These are phyloP conservation scores for Penicillium sp. DNA, from an alignment of 2,329 filamentous ascomycete genomes.

Conservation along the genomic window DNA sequence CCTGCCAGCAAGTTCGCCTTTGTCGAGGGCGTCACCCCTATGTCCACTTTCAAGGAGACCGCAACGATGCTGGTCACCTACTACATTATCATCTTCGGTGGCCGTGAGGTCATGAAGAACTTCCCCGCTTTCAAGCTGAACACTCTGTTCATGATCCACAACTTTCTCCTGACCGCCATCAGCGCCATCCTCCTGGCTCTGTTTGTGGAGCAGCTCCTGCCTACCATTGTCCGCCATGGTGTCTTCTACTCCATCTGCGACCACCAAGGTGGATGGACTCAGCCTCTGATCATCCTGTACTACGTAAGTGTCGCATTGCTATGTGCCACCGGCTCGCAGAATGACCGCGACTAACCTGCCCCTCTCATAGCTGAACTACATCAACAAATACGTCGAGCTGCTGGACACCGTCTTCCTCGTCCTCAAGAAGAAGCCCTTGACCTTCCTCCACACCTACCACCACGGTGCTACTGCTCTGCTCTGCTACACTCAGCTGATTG, in stretches of 20 bases:
- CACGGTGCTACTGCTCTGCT: conserved; percentile 95
- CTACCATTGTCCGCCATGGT: conserved; percentile 77
- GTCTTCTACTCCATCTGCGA: conserved; percentile 86
- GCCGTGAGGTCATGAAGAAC: conserved; percentile 88
- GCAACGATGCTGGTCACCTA: conserved; percentile 81
- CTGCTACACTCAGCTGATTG: conserved; percentile 96
- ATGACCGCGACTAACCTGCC: conserved; percentile 43
- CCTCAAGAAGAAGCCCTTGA: conserved; percentile 99
- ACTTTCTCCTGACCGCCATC: conserved; percentile 88
- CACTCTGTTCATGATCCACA: conserved; percentile 90
- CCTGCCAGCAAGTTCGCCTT: conserved; percentile 86
- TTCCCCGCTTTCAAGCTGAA: conserved; percentile 84
- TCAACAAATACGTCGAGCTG: conserved; percentile 96
- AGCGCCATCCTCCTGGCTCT: conserved; percentile 78
- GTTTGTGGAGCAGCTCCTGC: conserved; percentile 88
- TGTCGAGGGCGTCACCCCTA: conserved; percentile 75
- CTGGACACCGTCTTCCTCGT: conserved; percentile 96
- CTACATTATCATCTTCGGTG: conserved; percentile 92
- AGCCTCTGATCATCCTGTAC: conserved; percentile 90
- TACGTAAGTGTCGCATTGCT: conserved; percentile 68
- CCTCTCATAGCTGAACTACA: conserved; percentile 79
- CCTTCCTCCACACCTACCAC: conserved; percentile 99
- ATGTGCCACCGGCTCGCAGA: neutral
- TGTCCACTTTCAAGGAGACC: conserved; percentile 87
- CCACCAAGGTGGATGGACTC: conserved; percentile 83